phyloP scores from a whole-genome alignment of 495 filamentous ascomycete genomes.

The Cryomyces minteri region DNA sequence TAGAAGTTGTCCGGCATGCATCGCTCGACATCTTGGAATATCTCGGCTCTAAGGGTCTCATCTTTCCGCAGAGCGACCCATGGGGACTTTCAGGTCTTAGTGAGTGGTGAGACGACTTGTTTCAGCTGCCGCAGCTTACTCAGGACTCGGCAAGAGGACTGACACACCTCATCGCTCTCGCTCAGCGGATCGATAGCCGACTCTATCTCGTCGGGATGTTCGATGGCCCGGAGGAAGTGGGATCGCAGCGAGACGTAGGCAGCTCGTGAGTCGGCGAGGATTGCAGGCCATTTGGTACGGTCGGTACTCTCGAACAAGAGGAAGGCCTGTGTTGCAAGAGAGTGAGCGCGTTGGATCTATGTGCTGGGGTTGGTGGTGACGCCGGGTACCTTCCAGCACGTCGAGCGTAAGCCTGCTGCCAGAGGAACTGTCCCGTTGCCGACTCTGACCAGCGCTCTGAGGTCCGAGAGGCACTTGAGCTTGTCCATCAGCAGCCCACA shows the following conservation, averaged over 20 bases:
- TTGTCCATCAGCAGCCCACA: constrained; percentile 17
- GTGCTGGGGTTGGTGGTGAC: background rate
- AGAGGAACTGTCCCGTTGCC: constrained; percentile 23
- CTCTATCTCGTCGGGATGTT: constrained; percentile 60
- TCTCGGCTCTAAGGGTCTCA: constrained; percentile 68
- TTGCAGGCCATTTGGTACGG: constrained; percentile 54
- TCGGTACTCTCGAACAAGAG: constrained; percentile 58
- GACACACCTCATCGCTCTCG: constrained; percentile 68
- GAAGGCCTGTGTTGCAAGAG: constrained; percentile 46
- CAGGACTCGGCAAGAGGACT: no score
- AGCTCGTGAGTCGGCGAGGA: no score
- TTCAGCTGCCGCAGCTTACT: constrained; percentile 1
- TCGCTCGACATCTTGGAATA: constrained; percentile 84
- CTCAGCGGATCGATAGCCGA: constrained; percentile 65
- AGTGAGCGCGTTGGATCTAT: no score
- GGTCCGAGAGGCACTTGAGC: constrained; percentile 29
- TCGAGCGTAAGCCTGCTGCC: constrained; percentile 56
- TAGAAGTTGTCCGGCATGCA: constrained; percentile 84
- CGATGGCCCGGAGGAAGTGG: constrained; percentile 60
- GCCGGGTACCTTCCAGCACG: constrained; percentile 92
- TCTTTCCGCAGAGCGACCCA: constrained; percentile 75
- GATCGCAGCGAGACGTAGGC: constrained; percentile 53
- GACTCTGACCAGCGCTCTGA: constrained; percentile 43
- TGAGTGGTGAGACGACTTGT: constrained; percentile 20
- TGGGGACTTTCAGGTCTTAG: constrained; percentile 49